Conservation (phyloP, 148 eudicot species). For the Gaultheria prostrata region DNA sequence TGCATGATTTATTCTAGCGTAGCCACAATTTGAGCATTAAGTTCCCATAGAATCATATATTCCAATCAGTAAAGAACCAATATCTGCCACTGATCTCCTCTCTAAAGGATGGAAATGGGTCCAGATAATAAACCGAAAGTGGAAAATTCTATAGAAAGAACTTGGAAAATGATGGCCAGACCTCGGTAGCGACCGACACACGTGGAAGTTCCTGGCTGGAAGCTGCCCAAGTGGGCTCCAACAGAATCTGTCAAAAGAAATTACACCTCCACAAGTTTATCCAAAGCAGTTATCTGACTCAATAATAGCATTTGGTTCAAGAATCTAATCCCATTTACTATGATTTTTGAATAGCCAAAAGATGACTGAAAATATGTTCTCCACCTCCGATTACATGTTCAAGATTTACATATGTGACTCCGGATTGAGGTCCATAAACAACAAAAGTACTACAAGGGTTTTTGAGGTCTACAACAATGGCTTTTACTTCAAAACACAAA, state of each 20-base stretch:
- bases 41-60: too few relatives aligned
- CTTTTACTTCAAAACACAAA: neutral
- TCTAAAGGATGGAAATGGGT: neutral
- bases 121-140: neutral
- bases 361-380: neutral
- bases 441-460: neutral
- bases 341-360: neutral
- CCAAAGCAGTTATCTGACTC: neutral
- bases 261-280: too few relatives aligned
- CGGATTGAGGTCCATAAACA: neutral
- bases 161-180: neutral
- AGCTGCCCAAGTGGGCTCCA: too few relatives aligned
- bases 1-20: neutral
- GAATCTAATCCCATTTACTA: neutral
- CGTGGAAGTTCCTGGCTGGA: too few relatives aligned
- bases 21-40: too few relatives aligned
- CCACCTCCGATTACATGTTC: too few relatives aligned
- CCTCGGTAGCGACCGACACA: neutral
- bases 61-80: neutral
- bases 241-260: too few relatives aligned
- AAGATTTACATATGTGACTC: neutral
- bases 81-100: neutral
- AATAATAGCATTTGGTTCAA: too few relatives aligned
- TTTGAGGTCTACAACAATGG: constrained; percentile 7
- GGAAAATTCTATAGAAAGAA: too few relatives aligned